Base-by-base conservation (phyloP, 176 grass and related monocot species). In the Bothriochloa decipiens region DNA sequence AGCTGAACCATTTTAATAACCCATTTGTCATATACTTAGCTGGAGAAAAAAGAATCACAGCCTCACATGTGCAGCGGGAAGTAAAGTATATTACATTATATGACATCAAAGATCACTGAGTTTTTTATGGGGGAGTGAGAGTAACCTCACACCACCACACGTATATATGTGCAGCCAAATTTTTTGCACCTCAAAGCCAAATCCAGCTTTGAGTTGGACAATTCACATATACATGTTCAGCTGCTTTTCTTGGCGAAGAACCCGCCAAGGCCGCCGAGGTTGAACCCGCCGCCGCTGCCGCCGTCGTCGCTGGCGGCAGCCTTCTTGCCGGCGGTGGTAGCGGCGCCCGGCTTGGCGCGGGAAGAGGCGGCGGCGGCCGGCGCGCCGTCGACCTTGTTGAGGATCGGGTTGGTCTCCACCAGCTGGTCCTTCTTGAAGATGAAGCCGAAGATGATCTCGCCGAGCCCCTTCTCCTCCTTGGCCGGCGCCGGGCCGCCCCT, bases 401-500 rank as follows among this genome's bases (percentile, higher is more conserved):
- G 91, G 41, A 91, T 23, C 25, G 88, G 88, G 83, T 93, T 83
- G 53, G 91, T 93, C 82, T 93, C 91, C 74, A 90, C 32, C 57
- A 93, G 88, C 88, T 93, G 91, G 32, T 91, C 89, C n/a, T 91
- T 49, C 88, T 86, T 93, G 70, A 79, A 69, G 86, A 93, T 77
- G 49, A 3, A 17, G 15, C 88, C 70, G 25, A 91, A 25, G 85
- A 93, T 86, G 88, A 70, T 91, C 0, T 88, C 88, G 0, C 9
- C 65, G 9, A 88, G 20, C 8, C 88, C 25, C 85, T 86, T 91
- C 91, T 93, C 91, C 88, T 93, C 79, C 82, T 88, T 85, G 57
- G 82, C 32, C 32, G 82, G 78, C 28, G 73, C 82, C 10, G 37
- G 68, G 28, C 47, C 12, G 15, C 71, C 84, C 81, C 67, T 80